phyloP scores from a whole-genome alignment of 192 early-diverging fungal genomes.

The Dispira parvispora region DNA sequence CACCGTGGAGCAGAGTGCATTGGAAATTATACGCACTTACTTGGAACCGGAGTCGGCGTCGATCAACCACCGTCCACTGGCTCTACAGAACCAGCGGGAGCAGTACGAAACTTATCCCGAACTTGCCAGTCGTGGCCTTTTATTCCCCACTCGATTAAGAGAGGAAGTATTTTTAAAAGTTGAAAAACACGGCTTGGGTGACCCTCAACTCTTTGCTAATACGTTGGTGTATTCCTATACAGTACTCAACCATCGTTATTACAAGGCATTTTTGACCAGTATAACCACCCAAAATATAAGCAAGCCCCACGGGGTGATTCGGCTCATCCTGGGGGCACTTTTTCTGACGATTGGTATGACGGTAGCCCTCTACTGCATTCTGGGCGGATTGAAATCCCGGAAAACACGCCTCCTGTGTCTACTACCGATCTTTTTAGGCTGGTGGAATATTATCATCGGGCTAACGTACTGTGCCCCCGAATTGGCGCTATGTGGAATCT shows the following conservation, averaged over 20 bases:
- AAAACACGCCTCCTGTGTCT: not conserved
- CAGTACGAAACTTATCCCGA: not conserved
- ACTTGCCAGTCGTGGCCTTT: not conserved
- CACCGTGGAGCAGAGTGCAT: not conserved
- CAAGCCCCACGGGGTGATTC: not conserved
- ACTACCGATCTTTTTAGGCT: not conserved
- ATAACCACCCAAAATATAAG: conserved; percentile 1
- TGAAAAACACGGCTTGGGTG: not conserved
- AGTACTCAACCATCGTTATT: conserved; percentile 10
- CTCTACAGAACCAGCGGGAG: not conserved
- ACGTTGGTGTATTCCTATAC: not conserved
- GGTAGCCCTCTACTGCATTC: not conserved
- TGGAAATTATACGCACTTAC: not conserved
- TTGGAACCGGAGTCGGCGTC: not conserved
- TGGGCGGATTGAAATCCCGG: not conserved
- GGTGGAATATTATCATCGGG: conserved; percentile 4
- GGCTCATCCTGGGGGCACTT: not conserved
- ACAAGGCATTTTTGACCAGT: not conserved
- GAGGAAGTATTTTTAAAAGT: not conserved
- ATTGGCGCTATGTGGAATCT: not conserved
- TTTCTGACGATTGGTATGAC: not conserved
- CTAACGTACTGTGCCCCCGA: conserved; percentile 1
- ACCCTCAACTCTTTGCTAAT: not conserved
- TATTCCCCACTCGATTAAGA: not conserved
- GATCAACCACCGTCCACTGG: not conserved